Evolutionary conservation across 768 basidiomycete species (phyloP), one percentile per base, ranked within the genome.

Genomic region (Pisolithus marmoratus): DNA sequence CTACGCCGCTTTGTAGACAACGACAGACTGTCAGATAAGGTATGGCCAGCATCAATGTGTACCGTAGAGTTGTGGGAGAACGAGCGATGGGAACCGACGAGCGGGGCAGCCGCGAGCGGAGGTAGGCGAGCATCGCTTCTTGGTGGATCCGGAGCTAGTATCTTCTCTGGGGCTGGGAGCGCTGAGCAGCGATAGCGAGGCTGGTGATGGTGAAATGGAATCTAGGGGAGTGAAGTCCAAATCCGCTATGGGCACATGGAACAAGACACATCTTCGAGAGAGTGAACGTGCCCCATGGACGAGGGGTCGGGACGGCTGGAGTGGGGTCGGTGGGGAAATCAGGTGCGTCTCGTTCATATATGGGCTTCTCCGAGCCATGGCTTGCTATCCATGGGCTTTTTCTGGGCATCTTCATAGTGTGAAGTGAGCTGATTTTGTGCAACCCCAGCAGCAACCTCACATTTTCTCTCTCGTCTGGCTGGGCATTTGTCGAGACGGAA

Each of bases 1-100:
- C 20, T 69, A n/a, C 58, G 60, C 5, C 63, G 63, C 2, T 40
- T 82, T 1, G 59, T 83, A 20, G 85, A 91, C 57, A 72, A 92
- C 55, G 85, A 90, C 55, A 72, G 70, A 11, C 75, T 92, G 3
- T 71, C 74, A 6, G 85, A 90, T 60, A 67, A 61, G 26, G 80
- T 79, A 41, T 90, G 87, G 87, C 71, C 67, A 0, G 72, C 83
- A 2, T 80, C 85, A 61, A 74, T 84, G 69, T 65, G 79, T 6
- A 77, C 82, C 31, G 86, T 91, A 15, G 85, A 88, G 64, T 62
- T 91, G 22, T 91, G 80, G 73, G 90, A 92, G 72, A 92, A 90
- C 66, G 87, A 91, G 63, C 74, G 90, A 17, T 84, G 77, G 70
- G 62, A 67, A 29, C 52, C 55, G 29, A 48, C 34, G 2, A 8